These are phyloP conservation scores for Cynanchum wilfordii DNA, from an alignment of 257 asterid genomes.

Conservation along the genomic window DNA sequence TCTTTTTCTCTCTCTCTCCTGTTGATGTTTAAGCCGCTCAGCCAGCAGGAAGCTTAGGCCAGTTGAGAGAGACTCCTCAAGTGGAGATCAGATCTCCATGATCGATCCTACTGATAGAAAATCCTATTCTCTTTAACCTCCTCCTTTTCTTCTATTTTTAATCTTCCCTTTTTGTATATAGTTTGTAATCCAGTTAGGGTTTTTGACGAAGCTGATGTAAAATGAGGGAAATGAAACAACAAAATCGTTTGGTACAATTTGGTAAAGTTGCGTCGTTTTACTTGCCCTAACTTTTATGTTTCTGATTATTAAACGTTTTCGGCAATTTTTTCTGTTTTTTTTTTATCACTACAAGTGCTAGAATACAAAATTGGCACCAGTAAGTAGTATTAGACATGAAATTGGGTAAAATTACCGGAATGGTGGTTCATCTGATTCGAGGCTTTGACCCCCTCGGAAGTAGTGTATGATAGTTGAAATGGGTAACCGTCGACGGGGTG, in stretches of 20 bases:
- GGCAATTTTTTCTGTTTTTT: background rate
- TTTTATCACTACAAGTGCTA: too few relatives aligned
- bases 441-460: background rate
- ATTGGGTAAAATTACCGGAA: background rate
- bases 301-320: background rate
- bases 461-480: constrained; percentile 5
- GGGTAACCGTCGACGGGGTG: constrained; percentile 10
- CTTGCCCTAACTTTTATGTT: background rate
- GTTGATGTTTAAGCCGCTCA: background rate
- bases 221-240: background rate
- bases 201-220: constrained; percentile 2
- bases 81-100: constrained; percentile 9
- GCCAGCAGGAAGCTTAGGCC: background rate
- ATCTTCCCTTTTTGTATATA: constrained; percentile 10
- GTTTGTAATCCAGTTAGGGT: background rate
- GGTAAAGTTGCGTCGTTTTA: constrained; percentile 1
- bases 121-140: background rate
- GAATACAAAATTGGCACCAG: background rate
- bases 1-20: too few relatives aligned
- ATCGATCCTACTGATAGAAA: background rate
- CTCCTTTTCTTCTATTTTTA: constrained; percentile 2
- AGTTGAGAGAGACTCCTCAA: background rate
- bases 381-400: background rate
- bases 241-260: background rate
- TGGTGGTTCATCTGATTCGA: background rate